phyloP scores from a whole-genome alignment of 164 flowering plant genomes.

The Nymphaea colorata region DNA sequence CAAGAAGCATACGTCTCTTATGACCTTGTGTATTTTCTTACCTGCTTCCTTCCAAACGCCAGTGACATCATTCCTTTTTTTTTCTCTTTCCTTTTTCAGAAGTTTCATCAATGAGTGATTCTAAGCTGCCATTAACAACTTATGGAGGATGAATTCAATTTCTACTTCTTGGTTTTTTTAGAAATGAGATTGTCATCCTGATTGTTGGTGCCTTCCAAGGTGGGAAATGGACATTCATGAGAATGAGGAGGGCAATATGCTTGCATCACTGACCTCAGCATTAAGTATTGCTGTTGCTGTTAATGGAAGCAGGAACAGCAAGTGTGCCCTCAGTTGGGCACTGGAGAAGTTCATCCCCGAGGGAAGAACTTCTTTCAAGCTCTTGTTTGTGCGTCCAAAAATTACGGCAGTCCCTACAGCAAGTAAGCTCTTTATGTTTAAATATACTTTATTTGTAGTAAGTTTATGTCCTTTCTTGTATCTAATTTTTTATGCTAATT shows the following conservation, averaged over 20 bases:
- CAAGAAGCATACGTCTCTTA: no score
- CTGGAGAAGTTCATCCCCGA: conserved; percentile 56
- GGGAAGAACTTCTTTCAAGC: conserved; percentile 41
- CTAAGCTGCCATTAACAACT: no score
- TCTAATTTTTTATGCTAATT: no score
- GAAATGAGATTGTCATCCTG: not conserved
- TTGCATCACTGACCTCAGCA: conserved; percentile 10
- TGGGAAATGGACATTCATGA: conserved; percentile 22
- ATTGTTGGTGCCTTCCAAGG: conserved; percentile 6
- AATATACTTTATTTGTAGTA: no score
- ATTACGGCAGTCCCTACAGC: conserved; percentile 46
- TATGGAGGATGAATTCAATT: no score
- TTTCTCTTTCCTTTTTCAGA: no score
- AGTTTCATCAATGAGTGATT: no score
- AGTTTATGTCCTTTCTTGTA: not conserved
- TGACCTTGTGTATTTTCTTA: no score
- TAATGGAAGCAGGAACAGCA: conserved; percentile 46
- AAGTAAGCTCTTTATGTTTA: conserved; percentile 23
- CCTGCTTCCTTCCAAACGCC: no score
- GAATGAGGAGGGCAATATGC: conserved; percentile 11
- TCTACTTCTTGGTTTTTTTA: no score
- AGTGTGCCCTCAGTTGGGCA: conserved; percentile 61
- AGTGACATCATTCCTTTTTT: no score
- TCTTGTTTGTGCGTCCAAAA: conserved; percentile 47
- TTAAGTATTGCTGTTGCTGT: conserved; percentile 45